These are phyloP conservation scores for Cocos nucifera DNA, from an alignment of 176 grass and related monocot genomes.

Conservation along the genomic window DNA sequence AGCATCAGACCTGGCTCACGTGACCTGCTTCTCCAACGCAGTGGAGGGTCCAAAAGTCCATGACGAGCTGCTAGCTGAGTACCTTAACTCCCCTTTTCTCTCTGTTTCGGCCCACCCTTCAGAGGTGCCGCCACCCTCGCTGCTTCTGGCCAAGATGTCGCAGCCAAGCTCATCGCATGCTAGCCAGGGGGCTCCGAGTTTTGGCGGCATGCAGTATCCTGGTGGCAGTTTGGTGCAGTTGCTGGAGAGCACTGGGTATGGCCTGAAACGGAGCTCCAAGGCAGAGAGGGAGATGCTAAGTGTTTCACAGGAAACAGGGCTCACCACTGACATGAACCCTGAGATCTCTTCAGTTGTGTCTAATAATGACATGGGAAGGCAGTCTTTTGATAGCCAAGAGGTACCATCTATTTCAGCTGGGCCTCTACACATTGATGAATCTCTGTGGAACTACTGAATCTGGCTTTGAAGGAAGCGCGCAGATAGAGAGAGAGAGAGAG, in stretches of 20 bases:
- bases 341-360: conserved; percentile 34
- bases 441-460: not conserved
- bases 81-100: not conserved
- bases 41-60: not conserved
- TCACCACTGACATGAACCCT: conserved; percentile 58
- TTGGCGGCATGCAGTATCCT: conserved; percentile 10
- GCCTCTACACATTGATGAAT: not conserved
- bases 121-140: too few relatives aligned
- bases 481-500: not conserved
- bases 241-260: conserved; percentile 24
- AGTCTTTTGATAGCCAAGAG: not conserved
- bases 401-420: not conserved
- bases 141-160: too few relatives aligned
- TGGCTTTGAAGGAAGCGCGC: not conserved
- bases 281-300: conserved; percentile 29
- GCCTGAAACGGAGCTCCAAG: not conserved
- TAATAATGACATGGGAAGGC: not conserved
- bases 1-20: not conserved
- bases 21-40: conserved; percentile 14
- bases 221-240: conserved; percentile 50
- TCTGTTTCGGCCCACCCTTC: too few relatives aligned
- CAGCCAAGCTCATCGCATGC: too few relatives aligned
- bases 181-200: too few relatives aligned
- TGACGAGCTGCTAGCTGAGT: not conserved
- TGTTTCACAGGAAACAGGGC: conserved; percentile 44